Conservation (phyloP, 257 asterid genomes). For the Solanum rostratum region DNA sequence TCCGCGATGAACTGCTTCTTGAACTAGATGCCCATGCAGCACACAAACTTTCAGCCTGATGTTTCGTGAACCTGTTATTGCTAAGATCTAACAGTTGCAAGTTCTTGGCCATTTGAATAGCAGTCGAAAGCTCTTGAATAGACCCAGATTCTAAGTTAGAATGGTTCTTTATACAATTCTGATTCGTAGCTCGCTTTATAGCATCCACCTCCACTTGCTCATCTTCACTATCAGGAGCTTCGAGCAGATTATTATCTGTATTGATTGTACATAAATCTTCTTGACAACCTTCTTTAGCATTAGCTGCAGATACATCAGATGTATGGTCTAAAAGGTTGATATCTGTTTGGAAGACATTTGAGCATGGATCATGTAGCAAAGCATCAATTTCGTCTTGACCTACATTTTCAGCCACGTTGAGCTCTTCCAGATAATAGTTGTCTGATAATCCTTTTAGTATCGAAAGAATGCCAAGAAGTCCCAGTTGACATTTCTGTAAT, state of each 20-base stretch:
- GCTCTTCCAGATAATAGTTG: slow-evolving; percentile 59
- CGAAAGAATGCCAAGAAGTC: slow-evolving; percentile 39
- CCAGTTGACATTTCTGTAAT: slow-evolving; percentile 58
- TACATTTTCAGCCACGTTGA: slow-evolving; percentile 69
- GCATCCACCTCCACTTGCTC: slow-evolving; percentile 16
- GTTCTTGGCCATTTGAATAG: slow-evolving; percentile 31
- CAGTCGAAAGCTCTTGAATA: slow-evolving; percentile 33
- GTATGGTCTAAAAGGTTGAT: neutral
- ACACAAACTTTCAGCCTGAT: slow-evolving; percentile 24
- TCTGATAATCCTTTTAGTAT: slow-evolving; percentile 47
- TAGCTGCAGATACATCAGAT: neutral
- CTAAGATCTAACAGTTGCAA: slow-evolving; percentile 60
- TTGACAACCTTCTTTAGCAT: slow-evolving; percentile 7
- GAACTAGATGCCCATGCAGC: slow-evolving; percentile 51
- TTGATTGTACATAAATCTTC: slow-evolving; percentile 9
- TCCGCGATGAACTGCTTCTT: slow-evolving; percentile 38
- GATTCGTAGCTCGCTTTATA: slow-evolving; percentile 10
- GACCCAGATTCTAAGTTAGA: slow-evolving; percentile 7
- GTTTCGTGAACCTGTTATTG: slow-evolving; percentile 39
- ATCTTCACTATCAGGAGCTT: slow-evolving; percentile 87
- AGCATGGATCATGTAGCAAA: slow-evolving; percentile 4
- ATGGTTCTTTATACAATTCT: slow-evolving; percentile 2
- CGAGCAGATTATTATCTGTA: slow-evolving; percentile 25
- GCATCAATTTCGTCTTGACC: slow-evolving; percentile 20
- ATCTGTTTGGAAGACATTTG: slow-evolving; percentile 6